These are phyloP conservation scores for Stevia rebaudiana DNA, from an alignment of 140 eudicot genomes.

Conservation along the genomic window DNA sequence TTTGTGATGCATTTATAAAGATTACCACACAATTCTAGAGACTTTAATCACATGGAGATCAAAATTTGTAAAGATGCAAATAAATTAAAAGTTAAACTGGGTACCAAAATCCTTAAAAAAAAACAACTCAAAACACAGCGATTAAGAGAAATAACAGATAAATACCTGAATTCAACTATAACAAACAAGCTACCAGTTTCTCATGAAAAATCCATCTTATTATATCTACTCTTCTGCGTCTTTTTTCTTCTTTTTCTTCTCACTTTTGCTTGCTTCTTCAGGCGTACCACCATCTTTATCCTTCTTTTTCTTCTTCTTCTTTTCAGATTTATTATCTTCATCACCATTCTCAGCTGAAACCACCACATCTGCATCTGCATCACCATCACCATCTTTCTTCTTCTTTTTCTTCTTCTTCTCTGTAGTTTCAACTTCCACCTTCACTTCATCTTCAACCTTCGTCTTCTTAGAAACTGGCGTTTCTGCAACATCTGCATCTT, in stretches of 20 bases:
- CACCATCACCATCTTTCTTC: conserved; percentile 21
- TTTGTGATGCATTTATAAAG: no score
- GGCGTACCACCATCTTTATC: conserved; percentile 24
- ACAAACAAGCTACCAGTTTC: background rate
- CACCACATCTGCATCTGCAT: conserved; percentile 14
- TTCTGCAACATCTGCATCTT: conserved; percentile 42
- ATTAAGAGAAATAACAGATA: conserved; percentile 19
- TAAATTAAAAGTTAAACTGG: background rate
- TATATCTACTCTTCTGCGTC: conserved; percentile 26
- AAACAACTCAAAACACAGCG: background rate
- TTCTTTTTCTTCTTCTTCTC: conserved; percentile 58
- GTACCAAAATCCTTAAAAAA: conserved; percentile 13
- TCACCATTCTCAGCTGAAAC: conserved; percentile 28
- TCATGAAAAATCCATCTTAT: background rate
- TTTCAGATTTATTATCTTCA: conserved; percentile 57
- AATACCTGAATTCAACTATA: conserved; percentile 15
- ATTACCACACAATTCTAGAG: no score
- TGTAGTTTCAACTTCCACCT: conserved; percentile 32
- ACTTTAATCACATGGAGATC: background rate
- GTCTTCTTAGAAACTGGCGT: conserved; percentile 38
- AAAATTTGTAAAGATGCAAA: background rate
- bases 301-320: conserved; percentile 36
- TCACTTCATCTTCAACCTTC: conserved; percentile 34
- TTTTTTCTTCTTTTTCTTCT: conserved; percentile 32
- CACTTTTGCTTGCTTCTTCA: conserved; percentile 26